Evolutionary conservation across 306 rosid species (phyloP).

Genomic region (Citrullus mucosospermus): DNA sequence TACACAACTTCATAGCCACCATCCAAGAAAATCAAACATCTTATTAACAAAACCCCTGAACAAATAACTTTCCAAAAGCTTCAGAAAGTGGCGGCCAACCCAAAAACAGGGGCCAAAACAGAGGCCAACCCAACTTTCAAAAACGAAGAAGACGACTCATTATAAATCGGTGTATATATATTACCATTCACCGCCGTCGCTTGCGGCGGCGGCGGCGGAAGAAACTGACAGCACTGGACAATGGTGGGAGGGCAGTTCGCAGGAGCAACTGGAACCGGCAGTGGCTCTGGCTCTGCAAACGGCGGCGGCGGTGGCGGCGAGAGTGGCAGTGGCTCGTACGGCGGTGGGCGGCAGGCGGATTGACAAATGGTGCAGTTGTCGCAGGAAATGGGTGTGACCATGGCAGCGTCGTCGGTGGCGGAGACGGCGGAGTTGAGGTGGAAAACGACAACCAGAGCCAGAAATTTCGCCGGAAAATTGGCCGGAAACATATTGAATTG

Average conservation of each 20-base stretch:
- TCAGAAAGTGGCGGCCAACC: neutral
- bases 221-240: constrained; percentile 3
- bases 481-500: neutral
- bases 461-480: neutral
- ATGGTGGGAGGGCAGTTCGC: neutral
- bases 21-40: neutral
- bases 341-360: neutral
- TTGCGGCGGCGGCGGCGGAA: neutral
- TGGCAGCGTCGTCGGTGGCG: neutral
- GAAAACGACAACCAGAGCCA: neutral
- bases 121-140: neutral
- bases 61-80: neutral
- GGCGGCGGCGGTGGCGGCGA: neutral
- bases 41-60: neutral
- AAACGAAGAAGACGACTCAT: neutral
- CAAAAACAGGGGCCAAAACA: neutral
- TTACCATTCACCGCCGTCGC: neutral
- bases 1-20: neutral
- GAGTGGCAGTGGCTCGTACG: neutral
- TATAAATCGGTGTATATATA: neutral
- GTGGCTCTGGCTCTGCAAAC: neutral
- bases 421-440: neutral
- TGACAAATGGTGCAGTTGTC: neutral
- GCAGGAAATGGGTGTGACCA: neutral
- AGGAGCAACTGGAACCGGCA: neutral